phyloP scores from a whole-genome alignment of 805 yeast species.

The Monosporozyma yasuniensis region DNA sequence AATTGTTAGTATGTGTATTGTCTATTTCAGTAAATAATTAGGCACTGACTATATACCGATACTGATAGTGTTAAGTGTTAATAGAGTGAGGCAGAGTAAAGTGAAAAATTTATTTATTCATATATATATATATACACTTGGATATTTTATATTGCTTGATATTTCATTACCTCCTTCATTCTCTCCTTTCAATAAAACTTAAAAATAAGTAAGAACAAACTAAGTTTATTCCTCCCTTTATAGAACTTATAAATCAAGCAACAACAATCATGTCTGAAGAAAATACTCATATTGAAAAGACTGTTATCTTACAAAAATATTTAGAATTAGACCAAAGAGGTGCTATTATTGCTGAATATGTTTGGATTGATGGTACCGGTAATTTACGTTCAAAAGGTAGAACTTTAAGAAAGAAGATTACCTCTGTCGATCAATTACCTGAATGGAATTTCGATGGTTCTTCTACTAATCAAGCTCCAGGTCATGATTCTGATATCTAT shows the following conservation, averaged over 20 bases:
- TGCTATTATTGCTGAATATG: slow-evolving; percentile 85
- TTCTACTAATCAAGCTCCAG: slow-evolving; percentile 97
- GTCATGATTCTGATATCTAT: slow-evolving; percentile 91
- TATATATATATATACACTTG: no score
- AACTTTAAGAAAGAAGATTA: slow-evolving; percentile 63
- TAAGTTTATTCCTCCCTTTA: background rate
- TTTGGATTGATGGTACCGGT: slow-evolving; percentile 95
- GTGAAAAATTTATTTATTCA: no score
- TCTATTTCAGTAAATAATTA: no score
- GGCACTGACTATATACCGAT: no score
- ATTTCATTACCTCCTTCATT: no score
- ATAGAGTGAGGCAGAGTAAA: no score
- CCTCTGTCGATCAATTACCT: slow-evolving; percentile 77
- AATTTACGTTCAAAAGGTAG: slow-evolving; percentile 89
- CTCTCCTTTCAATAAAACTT: no score
- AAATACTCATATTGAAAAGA: slow-evolving; percentile 39
- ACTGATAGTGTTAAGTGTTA: no score
- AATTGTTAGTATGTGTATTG: no score
- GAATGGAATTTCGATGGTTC: slow-evolving; percentile 99
- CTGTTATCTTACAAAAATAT: slow-evolving; percentile 76
- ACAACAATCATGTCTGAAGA: background rate
- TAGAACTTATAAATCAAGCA: background rate
- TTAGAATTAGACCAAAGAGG: slow-evolving; percentile 79
- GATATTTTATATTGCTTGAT: no score
- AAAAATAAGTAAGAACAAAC: background rate